Evolutionary conservation across 2,329 filamentous ascomycete genomes (phyloP), one percentile per base, ranked within the genome.

Genomic region (Ophiostoma quercus): DNA sequence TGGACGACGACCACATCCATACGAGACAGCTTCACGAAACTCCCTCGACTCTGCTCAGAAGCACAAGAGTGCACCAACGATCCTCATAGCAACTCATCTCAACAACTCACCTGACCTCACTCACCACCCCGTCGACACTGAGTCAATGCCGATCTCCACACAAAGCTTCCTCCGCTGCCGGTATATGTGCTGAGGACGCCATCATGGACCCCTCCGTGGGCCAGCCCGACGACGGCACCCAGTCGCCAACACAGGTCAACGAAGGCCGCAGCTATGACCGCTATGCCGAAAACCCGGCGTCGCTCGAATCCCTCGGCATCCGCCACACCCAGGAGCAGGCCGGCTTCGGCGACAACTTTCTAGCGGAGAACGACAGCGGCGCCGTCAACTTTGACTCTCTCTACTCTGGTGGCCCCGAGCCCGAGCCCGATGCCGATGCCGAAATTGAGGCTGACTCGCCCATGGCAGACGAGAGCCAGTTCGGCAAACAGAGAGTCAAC

Each of bases 191-290:
- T 68, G 22, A 43, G 34, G 12, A 37, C 34, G 32, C 7, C 12
- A 41, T 22, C 68, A 73, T 72, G 71, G 69, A 72, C 57, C 54
- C 29, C 66, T 41, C 60, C 29, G 47, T 34, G 29, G 67, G 54
- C 41, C 34, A 63, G 22, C 12, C 25, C 39, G n/a, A 66, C n/a
- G 71, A 72, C 37, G 66, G 76, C n/a, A 84, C 83, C 12, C 82
- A 83, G 70, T 85, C 84, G 11, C 83, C 83, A 1, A 88, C 85
- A 1, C 85, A 88, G 76, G 79, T 81, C 71, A 88, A 88, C 73
- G 81, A 83, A 63, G 84, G 80, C 66, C 82, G 85, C 51, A 85
- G 86, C 76, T 88, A 88, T 73, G 82, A 82, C 8, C 77, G 80
- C 73, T 79, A 83, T 77, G 73, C 66, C 22, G 72, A 74, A 22